Evolutionary conservation across 768 basidiomycete species (phyloP).

Genomic region (Suillus ampliporus): DNA sequence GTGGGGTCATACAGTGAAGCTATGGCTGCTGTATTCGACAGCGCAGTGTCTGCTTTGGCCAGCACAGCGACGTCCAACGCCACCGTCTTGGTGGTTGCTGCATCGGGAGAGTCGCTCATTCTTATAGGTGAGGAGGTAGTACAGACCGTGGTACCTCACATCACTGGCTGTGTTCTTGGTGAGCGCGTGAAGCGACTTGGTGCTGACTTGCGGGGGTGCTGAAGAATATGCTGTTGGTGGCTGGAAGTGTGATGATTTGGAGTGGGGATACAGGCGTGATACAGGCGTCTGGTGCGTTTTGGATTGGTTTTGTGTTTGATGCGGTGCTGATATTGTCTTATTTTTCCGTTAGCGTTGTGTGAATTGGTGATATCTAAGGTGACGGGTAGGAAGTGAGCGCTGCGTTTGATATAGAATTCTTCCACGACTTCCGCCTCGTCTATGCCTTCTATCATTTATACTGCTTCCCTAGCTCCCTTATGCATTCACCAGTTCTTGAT

Average conservation of each 20-base stretch:
- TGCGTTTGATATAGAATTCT: too few relatives aligned
- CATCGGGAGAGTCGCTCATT: too few relatives aligned
- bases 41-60: not conserved
- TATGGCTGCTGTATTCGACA: not conserved
- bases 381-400: constrained; percentile 57
- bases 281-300: constrained; percentile 75
- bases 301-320: constrained; percentile 1
- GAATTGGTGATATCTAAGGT: constrained; percentile 90
- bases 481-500: too few relatives aligned
- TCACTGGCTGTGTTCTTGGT: constrained; percentile 96
- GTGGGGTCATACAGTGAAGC: constrained; percentile 27
- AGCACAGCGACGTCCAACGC: not conserved
- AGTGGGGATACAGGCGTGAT: constrained; percentile 80
- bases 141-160: constrained; percentile 5
- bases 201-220: constrained; percentile 97
- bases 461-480: too few relatives aligned
- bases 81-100: not conserved
- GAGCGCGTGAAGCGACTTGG: constrained; percentile 82
- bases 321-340: constrained; percentile 3
- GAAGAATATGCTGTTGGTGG: constrained; percentile 96
- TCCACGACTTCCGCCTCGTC: too few relatives aligned
- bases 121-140: not conserved
- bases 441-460: too few relatives aligned
- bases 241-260: constrained; percentile 87
- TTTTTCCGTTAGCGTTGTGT: constrained; percentile 77